Evolutionary conservation across 768 basidiomycete genomes (phyloP), one percentile per base, ranked within the genome.

Genomic region (Lepiota venenata): DNA sequence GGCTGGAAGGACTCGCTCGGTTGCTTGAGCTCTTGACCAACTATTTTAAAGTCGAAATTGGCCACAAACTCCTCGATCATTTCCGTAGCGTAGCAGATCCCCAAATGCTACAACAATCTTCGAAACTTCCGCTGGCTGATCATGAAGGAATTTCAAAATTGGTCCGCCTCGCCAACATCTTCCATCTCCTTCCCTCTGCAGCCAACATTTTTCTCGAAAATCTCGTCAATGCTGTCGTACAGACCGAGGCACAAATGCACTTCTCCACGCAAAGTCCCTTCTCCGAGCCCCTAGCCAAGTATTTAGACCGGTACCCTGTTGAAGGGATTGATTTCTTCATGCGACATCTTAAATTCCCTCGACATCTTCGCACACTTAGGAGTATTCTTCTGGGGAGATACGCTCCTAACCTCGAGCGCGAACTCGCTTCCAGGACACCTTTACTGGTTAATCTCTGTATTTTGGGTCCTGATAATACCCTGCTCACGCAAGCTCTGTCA

Each of bases 21-120:
- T 80, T 99, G 46, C 76, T 99, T 46, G 93, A 97, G 67, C 80
- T 99, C 6, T 73, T 99, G 52, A 97, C 94, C 37, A 98, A 98
- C 68, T 98, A 99, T 72, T 99, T 99, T 84, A 98, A 98, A 69
- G 96, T 99, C 15, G 97, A 99, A 73, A 98, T 99, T 56, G 97
- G 97, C 0, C 84, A 91, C 68, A 99, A 99, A 71, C 83, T 99
- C 6, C 77, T 99, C 18, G 97, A 98, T 63, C 97, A 99, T 67
- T 98, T 96, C 72, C 86, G 88, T 40, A 84, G 88, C 36, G 87
- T 99, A 18, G 91, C 96, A 21, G 93, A 96, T 63, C 88, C 92
- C 12, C 85, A 87, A 59, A 86, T 91, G 75, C 78, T 98, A 22
- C 80, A 82, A 54, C 84, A 82, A 44, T 88, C 94, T 0, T 85